Percentiles rank a stretch among this genome's conserved stretches.
phyloP scores from a whole-genome alignment of 768 basidiomycete genomes.

The Grammothele lineata region DNA sequence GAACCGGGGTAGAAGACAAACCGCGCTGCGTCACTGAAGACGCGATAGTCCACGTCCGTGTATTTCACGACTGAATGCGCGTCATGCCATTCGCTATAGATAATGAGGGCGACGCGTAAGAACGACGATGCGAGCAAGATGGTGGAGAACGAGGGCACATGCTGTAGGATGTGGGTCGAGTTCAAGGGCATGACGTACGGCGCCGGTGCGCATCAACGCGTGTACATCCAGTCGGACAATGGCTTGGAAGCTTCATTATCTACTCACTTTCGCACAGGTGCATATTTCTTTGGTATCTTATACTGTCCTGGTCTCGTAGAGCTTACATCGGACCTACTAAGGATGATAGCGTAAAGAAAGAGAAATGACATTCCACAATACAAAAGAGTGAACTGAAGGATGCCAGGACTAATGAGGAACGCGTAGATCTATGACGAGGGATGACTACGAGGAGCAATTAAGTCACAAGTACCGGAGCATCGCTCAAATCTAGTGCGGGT shows the following conservation, averaged over 20 bases:
- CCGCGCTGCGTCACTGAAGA: constrained; percentile 88
- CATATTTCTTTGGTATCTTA: neutral
- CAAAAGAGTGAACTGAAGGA: constrained; percentile 9
- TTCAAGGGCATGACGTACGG: constrained; percentile 9
- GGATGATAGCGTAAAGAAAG: neutral
- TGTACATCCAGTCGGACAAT: neutral
- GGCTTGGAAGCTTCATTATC: too few species aligned
- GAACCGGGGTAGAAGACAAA: constrained; percentile 46
- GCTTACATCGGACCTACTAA: too few species aligned
- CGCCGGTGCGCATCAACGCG: too few species aligned
- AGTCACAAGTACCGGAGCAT: neutral
- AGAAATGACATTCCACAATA: constrained; percentile 20
- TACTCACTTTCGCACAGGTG: too few species aligned
- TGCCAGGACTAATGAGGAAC: constrained; percentile 12
- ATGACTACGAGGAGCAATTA: constrained; percentile 8
- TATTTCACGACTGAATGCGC: constrained; percentile 82
- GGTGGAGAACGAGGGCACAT: constrained; percentile 40
- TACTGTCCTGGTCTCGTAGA: neutral
- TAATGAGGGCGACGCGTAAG: constrained; percentile 65
- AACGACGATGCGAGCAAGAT: constrained; percentile 51
- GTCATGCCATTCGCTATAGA: constrained; percentile 92
- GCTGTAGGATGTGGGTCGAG: constrained; percentile 7
- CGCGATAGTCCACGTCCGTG: constrained; percentile 96
- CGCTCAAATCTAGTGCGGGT: constrained; percentile 26
- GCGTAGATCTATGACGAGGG: constrained; percentile 16